Percentiles rank a stretch among this genome's conserved stretches.
phyloP scores from a whole-genome alignment of 345 rosid genomes.

The Cardiospermum halicacabum region DNA sequence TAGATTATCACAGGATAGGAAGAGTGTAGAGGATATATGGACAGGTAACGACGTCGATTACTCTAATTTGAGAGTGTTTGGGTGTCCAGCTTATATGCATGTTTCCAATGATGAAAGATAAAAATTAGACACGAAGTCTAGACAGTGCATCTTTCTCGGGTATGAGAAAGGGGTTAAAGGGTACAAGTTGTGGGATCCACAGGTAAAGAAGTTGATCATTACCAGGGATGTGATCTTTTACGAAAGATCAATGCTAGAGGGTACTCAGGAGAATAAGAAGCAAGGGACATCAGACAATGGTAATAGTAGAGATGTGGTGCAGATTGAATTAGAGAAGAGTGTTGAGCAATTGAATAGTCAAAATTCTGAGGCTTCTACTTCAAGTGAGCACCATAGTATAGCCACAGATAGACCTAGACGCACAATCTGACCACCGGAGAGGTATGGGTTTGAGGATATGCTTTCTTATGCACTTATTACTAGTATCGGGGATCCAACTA shows the following conservation, averaged over 20 bases:
- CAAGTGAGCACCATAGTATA: background rate
- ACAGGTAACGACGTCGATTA: too few species aligned
- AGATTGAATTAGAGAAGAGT: background rate
- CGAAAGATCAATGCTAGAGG: background rate
- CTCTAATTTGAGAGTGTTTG: too few species aligned
- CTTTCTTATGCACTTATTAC: background rate
- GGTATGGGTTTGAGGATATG: background rate
- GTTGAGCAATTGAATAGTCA: background rate
- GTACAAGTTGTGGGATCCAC: too few species aligned
- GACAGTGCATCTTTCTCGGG: background rate
- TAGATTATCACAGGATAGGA: background rate
- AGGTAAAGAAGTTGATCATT: too few species aligned
- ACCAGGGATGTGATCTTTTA: background rate
- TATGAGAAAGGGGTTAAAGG: background rate
- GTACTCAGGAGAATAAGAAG: too few species aligned
- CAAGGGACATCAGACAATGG: too few species aligned
- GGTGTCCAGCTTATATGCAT: too few species aligned
- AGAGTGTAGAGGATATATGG: too few species aligned
- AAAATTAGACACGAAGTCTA: too few species aligned
- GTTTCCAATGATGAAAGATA: too few species aligned
- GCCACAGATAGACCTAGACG: background rate
- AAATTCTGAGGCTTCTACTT: background rate
- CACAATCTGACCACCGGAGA: background rate
- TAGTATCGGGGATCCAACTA: background rate
- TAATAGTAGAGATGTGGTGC: background rate